Percentiles rank a stretch among this genome's conserved stretches.
Evolutionary conservation across 2,329 filamentous ascomycete genomes (phyloP).

Genomic region (Hypoxylon sp.): DNA sequence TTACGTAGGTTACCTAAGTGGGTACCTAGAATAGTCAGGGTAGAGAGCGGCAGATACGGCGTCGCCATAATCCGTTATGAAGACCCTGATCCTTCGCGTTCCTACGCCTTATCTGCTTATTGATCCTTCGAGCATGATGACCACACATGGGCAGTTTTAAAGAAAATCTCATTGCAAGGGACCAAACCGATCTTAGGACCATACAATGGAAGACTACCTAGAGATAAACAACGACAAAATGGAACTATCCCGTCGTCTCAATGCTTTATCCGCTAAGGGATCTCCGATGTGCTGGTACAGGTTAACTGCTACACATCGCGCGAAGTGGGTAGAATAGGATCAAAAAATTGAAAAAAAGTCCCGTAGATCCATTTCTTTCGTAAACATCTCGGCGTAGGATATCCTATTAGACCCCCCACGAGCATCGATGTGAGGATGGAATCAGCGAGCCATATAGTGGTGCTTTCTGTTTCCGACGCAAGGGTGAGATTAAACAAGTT

Average conservation of each 20-base stretch:
- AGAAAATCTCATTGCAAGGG: slow-evolving; percentile 1
- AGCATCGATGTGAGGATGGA: slow-evolving; percentile 8
- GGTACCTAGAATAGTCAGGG: not conserved
- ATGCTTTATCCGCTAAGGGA: not conserved
- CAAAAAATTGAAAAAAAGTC: not conserved
- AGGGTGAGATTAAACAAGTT: not conserved
- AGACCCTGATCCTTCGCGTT: slow-evolving; percentile 26
- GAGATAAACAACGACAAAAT: slow-evolving; percentile 4
- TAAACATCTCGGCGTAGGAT: slow-evolving; percentile 7
- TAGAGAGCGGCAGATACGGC: slow-evolving; percentile 10
- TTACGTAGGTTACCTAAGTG: not conserved
- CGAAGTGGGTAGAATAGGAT: slow-evolving; percentile 4
- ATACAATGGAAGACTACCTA: not conserved
- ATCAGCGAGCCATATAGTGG: slow-evolving; percentile 7
- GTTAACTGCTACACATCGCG: not conserved
- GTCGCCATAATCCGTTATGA: slow-evolving; percentile 17
- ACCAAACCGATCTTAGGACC: slow-evolving; percentile 1
- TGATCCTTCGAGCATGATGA: slow-evolving; percentile 32
- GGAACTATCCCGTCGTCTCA: slow-evolving; percentile 11
- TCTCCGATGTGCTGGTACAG: not conserved
- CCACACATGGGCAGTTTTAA: slow-evolving; percentile 5
- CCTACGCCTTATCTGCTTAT: slow-evolving; percentile 34
- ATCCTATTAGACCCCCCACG: slow-evolving; percentile 14
- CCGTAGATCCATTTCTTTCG: slow-evolving; percentile 7
- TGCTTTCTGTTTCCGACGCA: not conserved